Percentiles rank a stretch among this genome's conserved stretches.
Evolutionary conservation across 140 eudicot genomes (phyloP).

Genomic region (Erigeron philadelphicus): DNA sequence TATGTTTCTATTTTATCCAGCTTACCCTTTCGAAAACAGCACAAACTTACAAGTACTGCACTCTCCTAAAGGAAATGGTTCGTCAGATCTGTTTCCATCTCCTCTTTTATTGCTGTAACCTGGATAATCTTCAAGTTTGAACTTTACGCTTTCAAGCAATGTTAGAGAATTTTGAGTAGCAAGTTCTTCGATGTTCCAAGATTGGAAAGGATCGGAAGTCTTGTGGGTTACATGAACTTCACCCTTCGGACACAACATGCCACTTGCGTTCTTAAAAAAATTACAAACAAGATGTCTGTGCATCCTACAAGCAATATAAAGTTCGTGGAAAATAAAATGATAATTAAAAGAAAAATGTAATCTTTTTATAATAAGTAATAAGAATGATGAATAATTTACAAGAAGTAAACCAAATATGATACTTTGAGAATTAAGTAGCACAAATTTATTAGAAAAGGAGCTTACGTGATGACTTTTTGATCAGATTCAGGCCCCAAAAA

Average conservation of each 20-base stretch:
- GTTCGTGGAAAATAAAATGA: not conserved
- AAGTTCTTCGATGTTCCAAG: conserved; percentile 53
- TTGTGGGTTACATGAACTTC: conserved; percentile 71
- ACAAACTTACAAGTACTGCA: conserved; percentile 56
- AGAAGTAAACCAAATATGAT: not conserved
- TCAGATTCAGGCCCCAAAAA: not conserved
- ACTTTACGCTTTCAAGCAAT: conserved; percentile 31
- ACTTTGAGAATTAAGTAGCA: not conserved
- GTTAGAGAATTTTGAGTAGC: conserved; percentile 28
- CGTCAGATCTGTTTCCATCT: conserved; percentile 38
- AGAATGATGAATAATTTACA: not conserved
- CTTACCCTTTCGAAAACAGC: not conserved
- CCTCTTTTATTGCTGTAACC: conserved; percentile 72
- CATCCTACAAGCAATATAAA: conserved; percentile 26
- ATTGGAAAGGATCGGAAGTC: conserved; percentile 35
- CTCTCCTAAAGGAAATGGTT: conserved; percentile 50
- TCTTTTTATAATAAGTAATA: not conserved
- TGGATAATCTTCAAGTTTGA: conserved; percentile 48
- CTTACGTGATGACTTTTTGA: not conserved
- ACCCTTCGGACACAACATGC: conserved; percentile 44
- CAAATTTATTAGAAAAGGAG: not conserved
- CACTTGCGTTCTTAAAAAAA: conserved; percentile 47
- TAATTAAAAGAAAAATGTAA: not conserved
- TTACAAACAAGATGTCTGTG: conserved; percentile 48
- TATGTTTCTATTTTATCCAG: no score